Evolutionary conservation across 1,139 yeast genomes (phyloP), one percentile per base, ranked within the genome.

Genomic region (Citeromyces siamensis): DNA sequence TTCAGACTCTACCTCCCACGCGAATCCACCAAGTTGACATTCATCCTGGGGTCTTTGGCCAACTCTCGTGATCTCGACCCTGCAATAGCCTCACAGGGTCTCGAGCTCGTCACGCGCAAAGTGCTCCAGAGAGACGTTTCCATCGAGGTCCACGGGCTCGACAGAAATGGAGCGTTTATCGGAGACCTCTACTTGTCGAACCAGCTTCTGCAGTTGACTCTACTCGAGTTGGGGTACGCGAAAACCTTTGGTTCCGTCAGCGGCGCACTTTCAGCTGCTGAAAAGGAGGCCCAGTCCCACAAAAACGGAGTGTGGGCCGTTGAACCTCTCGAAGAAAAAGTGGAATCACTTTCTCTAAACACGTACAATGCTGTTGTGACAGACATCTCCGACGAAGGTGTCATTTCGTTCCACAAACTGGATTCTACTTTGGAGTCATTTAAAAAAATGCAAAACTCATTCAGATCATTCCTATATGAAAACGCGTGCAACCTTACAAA

Each of bases 111-210:
- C 44, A 66, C 65, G 49, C 67, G 64, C 42, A 68, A 69, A 44
- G 65, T 71, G 38, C 64, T 76, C 53, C 95, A 85, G 60, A 70
- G 85, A 50, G 82, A 75, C 45, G 80, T 83, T 35, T 76, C 71
- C 45, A 64, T 84, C 45, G 79, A 78, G 40, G 69, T 84, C 19
- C 71, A 73, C 44, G 79, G 72, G 41, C 69, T 71, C 39, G 95
- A 85, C 53, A 81, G 77, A 51, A 66, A 79, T 42, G 95, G 95
- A 41, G 83, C 82, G 0, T 85, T 84, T 48, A 73, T 83, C 51
- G 94, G 94, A 37, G 73, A 78, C 47, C 50, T 83, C 38, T 80
- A 62, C 50, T 52, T 73, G 10, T 70, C 70, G 18, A 66, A 72
- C 6, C 66, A 66, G 35, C 86, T 94, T 10, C 65, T 80, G 39